Base-by-base conservation (phyloP, 2,329 filamentous ascomycete genomes). In the Trichoderma asperellum region DNA sequence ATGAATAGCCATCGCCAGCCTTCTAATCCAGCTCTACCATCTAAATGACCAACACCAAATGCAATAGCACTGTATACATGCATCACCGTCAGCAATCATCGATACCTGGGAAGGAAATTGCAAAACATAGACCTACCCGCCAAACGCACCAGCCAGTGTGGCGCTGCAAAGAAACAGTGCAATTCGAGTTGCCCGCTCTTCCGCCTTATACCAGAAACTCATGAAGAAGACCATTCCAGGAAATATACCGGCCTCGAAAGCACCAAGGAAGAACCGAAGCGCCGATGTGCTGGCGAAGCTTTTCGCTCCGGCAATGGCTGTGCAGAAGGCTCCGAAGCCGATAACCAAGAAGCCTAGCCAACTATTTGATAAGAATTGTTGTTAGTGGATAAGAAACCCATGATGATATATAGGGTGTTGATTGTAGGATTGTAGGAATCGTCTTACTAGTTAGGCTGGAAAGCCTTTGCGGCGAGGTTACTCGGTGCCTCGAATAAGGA, bases 191-290 rank as follows among this genome's bases (percentile, higher is more conserved):
- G 59, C 59, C 24, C 59, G 43, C 43, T 62, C 59, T 21, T 62
- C 59, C 8, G 59, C 59, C 18, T 62, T 62, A n/a, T 62, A 62
- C 59, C 59, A 62, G 32, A 62, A 62, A 27, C 59, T 62, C 59
- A 62, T 62, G 29, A 62, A 62, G 8, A 62, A 62, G 2, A 62
- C 59, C 59, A 62, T 62, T 34, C 59, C 59, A 5, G 59, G 59
- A 3, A 62, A 62, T 6, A 62, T 62, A 5, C 59, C 59, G 0
- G 59, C 59, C 14, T 62, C 59, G 1, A 62, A 62, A 4, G 59
- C 59, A 27, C 59, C 59, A 4, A 62, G 59, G 4, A 62, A 62
- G 29, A 62, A 62, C 35, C 59, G 59, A 11, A 62, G 32, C 2
- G 59, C 59, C 3, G 59, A 52, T 27, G 59, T 62, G 14, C 59